Evolutionary conservation across 2,329 filamentous ascomycete species (phyloP).

Genomic region (Xylariaceae sp.): DNA sequence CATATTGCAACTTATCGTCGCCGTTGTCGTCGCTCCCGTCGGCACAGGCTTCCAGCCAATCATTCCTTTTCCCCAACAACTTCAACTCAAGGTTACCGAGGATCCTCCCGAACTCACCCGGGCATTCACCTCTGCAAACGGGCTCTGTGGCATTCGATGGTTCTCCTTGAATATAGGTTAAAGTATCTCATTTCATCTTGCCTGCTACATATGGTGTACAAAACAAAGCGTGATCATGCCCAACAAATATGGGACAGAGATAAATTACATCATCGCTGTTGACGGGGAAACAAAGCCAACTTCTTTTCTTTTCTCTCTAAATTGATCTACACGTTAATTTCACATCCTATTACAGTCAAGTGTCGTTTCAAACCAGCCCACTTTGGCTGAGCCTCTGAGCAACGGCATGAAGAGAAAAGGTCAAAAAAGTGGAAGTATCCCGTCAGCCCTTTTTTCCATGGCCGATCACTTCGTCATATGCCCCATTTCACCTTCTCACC

Average conservation of each 20-base stretch:
- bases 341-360: too few relatives aligned
- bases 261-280: too few relatives aligned
- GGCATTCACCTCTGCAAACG: constrained; percentile 1
- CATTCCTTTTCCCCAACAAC: too few relatives aligned
- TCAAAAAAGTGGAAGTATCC: too few relatives aligned
- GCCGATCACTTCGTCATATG: not conserved
- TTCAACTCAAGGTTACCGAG: not conserved
- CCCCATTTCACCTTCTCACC: not conserved
- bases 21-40: constrained; percentile 4
- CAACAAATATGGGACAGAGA: too few relatives aligned
- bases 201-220: too few relatives aligned
- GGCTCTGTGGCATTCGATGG: not conserved
- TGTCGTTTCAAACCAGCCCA: not conserved
- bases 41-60: constrained; percentile 3
- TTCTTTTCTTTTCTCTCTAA: too few relatives aligned
- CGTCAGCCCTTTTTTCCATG: not conserved
- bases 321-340: too few relatives aligned
- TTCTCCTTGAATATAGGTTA: not conserved
- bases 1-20: constrained; percentile 5
- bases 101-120: constrained; percentile 4
- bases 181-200: not conserved
- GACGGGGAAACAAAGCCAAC: too few relatives aligned
- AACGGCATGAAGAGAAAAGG: too few relatives aligned
- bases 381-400: not conserved
- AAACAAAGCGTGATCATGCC: too few relatives aligned